Conservation (phyloP, 31 red algal genomes). For the Endocladia muricata region DNA sequence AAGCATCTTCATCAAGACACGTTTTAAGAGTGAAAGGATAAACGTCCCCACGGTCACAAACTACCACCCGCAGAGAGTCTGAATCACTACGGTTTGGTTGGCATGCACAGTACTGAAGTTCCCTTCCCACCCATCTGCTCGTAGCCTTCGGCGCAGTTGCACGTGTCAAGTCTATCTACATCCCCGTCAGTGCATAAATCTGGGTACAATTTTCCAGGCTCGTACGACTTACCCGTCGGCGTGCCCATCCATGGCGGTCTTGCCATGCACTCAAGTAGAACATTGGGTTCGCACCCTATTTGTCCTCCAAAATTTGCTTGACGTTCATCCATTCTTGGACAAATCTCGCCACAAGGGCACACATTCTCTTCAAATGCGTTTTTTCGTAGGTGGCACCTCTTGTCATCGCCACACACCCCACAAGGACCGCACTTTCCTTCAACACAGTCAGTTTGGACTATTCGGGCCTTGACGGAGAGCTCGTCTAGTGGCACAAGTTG, state of each 20-base stretch:
- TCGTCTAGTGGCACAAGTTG: background rate
- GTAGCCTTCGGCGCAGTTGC: background rate
- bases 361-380: background rate
- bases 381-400: background rate
- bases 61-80: background rate
- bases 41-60: background rate
- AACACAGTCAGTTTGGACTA: background rate
- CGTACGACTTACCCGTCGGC: background rate
- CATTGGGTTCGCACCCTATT: background rate
- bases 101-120: background rate
- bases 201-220: background rate
- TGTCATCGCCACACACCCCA: background rate
- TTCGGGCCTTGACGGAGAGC: background rate
- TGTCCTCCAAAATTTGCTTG: background rate
- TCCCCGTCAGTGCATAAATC: background rate
- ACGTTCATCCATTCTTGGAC: background rate
- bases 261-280: background rate
- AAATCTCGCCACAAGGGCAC: slow-evolving; percentile 1
- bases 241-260: background rate
- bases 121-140: background rate
- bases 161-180: background rate
- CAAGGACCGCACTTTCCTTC: background rate
- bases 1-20: no score
- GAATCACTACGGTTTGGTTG: background rate
- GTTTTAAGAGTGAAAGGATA: no score